Evolutionary conservation across 2,329 filamentous ascomycete genomes (phyloP).

Genomic region (Plectosphaerella plurivora): DNA sequence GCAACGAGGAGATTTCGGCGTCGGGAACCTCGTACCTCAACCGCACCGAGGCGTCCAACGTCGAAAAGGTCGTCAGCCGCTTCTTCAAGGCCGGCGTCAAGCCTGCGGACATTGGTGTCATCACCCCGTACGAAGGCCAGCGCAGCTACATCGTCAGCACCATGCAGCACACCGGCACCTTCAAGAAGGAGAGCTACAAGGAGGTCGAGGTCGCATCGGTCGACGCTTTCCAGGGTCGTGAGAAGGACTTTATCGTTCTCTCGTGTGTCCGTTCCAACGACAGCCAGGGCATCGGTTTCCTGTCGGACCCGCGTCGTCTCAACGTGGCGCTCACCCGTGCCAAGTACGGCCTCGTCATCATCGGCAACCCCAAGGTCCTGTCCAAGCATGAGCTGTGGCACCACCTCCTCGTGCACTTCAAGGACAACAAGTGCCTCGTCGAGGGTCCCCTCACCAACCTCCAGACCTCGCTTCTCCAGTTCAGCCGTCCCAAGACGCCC

Average conservation of each 20-base stretch:
- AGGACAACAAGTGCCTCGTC: conserved; percentile 91
- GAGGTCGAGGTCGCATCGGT: conserved; percentile 98
- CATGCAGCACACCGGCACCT: conserved; percentile 97
- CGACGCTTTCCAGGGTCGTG: conserved; percentile 96
- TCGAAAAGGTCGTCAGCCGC: conserved; percentile 96
- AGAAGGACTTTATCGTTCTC: conserved; percentile 98
- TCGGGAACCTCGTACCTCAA: conserved; percentile 98
- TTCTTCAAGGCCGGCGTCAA: conserved; percentile 99
- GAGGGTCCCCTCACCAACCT: conserved; percentile 93
- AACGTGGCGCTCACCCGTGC: conserved; percentile 96
- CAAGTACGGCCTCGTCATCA: conserved; percentile 92
- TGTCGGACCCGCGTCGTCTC: conserved; percentile 94
- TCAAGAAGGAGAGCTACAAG: conserved; percentile 98
- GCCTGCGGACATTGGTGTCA: conserved; percentile 89
- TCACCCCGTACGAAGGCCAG: conserved; percentile 97
- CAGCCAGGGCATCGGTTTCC: conserved; percentile 97
- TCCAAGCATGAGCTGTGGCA: conserved; percentile 99
- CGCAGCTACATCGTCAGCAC: conserved; percentile 97
- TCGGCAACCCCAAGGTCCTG: conserved; percentile 95
- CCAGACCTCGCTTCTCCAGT: conserved; percentile 92
- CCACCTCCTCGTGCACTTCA: conserved; percentile 90
- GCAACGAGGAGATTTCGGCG: conserved; percentile 96
- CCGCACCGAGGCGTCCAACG: conserved; percentile 92
- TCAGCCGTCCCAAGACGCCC: conserved; percentile 86
- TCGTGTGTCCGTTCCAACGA: conserved; percentile 98